Conservation (phyloP, 2,329 filamentous ascomycete genomes). For the Tolypocladium pustulatum region DNA sequence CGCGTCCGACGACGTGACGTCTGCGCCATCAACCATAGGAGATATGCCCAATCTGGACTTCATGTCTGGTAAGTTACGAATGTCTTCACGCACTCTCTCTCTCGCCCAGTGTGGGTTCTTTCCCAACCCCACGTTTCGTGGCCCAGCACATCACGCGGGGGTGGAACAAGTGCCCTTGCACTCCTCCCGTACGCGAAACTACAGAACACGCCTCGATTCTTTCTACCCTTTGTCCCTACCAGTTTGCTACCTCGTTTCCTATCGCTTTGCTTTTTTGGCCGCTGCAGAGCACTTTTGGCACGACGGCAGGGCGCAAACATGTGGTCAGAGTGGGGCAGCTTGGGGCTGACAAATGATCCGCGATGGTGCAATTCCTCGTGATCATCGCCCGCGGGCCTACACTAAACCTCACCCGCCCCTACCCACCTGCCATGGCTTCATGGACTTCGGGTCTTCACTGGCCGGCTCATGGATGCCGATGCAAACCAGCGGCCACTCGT, state of each 20-base stretch:
- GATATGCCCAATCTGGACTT: constrained; percentile 40
- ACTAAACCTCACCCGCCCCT: neutral
- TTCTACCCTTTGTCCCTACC: neutral
- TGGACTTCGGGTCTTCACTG: neutral
- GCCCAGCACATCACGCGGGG: neutral
- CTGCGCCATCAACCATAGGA: constrained; percentile 29
- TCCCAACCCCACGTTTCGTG: neutral
- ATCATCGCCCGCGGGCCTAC: constrained; percentile 22
- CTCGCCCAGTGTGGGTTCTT: neutral
- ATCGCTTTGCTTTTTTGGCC: neutral
- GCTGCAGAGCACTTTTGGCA: neutral
- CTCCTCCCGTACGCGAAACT: neutral
- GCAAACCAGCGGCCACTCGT: too few species aligned
- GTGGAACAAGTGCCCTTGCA: neutral
- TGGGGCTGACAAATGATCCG: constrained; percentile 32
- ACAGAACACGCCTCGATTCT: constrained; percentile 2
- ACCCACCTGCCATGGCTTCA: neutral
- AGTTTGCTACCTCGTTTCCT: constrained; percentile 1
- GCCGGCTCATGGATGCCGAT: neutral
- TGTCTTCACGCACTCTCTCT: neutral
- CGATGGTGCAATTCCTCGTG: constrained; percentile 55
- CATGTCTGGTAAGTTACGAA: constrained; percentile 35
- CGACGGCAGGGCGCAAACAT: constrained; percentile 11
- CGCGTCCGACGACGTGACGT: constrained; percentile 25
- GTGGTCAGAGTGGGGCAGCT: constrained; percentile 12